Evolutionary conservation across 2,329 filamentous ascomycete species (phyloP), one percentile per base, ranked within the genome.

Genomic region (Thelonectria discophora): DNA sequence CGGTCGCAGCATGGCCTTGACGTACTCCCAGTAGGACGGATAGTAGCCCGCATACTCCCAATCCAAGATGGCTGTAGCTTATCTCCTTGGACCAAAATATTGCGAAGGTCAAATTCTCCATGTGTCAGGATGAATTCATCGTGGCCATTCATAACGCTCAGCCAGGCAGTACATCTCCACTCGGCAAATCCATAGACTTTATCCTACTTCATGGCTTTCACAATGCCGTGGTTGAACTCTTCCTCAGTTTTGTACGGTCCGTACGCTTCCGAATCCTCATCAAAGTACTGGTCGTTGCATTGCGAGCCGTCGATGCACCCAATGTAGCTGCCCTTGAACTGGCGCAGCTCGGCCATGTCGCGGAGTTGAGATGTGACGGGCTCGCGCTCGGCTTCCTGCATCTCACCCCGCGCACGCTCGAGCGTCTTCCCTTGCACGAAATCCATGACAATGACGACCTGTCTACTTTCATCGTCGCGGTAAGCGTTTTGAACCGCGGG

Each of bases 1-100:
- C 20, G 55, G 47, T n/a, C 48, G 48, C 15, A 43, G 18, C 20
- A 62, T 18, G 10, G 60, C 60, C 46, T 79, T 75, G 15, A 75
- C 30, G 21, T 65, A 62, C 40, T 65, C 62, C 62, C 55, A 59
- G 32, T 64, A 62, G 12, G 24, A 10, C 2, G 58, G 58, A 43
- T 62, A 64, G 43, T 50, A 65, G 18, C 55, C 59, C 10, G 62
- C 58, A 13, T 52, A 15, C 45, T 65, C 62, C 59, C 62, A 65
- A 32, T 60, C 62, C 7, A 62, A 21, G 15, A 65, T 65, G 17
- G 47, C 55, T 34, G 43, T 45, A 9, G 60, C 51, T 32, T 45
- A 15, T 45, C 48, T 10, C 59, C 62, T 34, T 53, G 48, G 8
- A 62, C 58, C 2, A 65, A 12, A 39, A 65, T 65, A 39, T 59